Conservation (phyloP, 1,284 basidiomycete species). For the Ustilago shanxiensis region DNA sequence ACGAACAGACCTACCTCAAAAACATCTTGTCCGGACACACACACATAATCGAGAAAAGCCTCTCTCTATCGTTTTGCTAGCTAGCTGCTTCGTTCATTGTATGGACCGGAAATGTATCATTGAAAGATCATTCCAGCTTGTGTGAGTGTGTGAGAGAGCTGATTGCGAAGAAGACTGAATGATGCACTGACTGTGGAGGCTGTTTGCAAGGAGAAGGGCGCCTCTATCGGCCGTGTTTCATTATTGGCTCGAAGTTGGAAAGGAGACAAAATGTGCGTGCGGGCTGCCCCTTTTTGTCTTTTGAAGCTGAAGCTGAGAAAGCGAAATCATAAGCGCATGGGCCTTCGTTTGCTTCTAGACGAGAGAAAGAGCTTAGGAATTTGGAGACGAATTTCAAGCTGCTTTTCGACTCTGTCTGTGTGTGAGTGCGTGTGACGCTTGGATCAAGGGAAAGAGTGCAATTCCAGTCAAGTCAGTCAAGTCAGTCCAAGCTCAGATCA, state of each 20-base stretch:
- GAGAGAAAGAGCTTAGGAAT: neutral
- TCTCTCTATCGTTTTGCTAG: neutral
- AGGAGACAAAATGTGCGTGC: neutral
- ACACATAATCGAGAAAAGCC: neutral
- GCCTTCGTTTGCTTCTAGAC: neutral
- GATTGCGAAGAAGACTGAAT: neutral
- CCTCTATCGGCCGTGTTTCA: slow-evolving; percentile 28
- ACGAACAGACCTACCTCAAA: no score
- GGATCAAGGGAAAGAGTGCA: neutral
- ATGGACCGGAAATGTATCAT: neutral
- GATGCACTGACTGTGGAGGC: no score
- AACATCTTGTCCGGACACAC: neutral
- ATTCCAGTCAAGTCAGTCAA: neutral
- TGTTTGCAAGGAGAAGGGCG: neutral
- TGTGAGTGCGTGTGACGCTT: neutral
- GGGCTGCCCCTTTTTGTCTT: neutral
- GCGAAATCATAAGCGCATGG: slow-evolving; percentile 7
- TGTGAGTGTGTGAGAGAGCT: no score
- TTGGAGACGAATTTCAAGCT: neutral
- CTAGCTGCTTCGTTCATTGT: neutral
- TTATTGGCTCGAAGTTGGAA: no score
- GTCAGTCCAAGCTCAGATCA: slow-evolving; percentile 6
- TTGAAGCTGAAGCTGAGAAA: neutral
- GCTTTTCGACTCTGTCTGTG: neutral
- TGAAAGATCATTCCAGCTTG: neutral